Evolutionary conservation across 306 rosid genomes (phyloP).

Genomic region (Biancaea sappan): DNA sequence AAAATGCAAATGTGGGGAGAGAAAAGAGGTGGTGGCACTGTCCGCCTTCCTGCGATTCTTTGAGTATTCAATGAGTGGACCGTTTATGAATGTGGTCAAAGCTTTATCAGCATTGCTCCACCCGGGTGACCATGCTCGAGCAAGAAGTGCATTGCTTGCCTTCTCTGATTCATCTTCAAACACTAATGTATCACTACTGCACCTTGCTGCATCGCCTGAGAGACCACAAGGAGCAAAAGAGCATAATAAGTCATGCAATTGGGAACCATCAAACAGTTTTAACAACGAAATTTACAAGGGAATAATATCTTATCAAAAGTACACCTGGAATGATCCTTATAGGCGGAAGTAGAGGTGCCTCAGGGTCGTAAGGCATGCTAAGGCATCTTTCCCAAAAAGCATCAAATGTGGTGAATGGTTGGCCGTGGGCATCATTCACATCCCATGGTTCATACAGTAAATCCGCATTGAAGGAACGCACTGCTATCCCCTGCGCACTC

Average conservation of each 20-base stretch:
- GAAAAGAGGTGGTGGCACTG: slow-evolving; percentile 89
- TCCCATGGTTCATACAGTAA: slow-evolving; percentile 99
- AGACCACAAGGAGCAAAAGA: too few relatives aligned
- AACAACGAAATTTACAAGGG: not conserved
- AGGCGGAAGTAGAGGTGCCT: slow-evolving; percentile 97
- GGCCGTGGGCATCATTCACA: slow-evolving; percentile 80
- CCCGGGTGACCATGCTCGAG: slow-evolving; percentile 99
- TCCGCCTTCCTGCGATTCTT: slow-evolving; percentile 91
- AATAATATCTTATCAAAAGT: too few relatives aligned
- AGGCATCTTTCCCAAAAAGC: slow-evolving; percentile 98
- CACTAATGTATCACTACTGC: slow-evolving; percentile 56
- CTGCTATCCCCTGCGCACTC: slow-evolving; percentile 76
- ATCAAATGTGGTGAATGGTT: slow-evolving; percentile 82
- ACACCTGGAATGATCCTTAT: slow-evolving; percentile 91
- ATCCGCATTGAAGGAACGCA: slow-evolving; percentile 90
- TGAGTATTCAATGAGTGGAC: slow-evolving; percentile 82
- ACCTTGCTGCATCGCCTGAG: slow-evolving; percentile 81
- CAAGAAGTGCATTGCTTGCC: slow-evolving; percentile 97
- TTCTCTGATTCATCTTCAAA: slow-evolving; percentile 95
- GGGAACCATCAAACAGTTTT: slow-evolving; percentile 11
- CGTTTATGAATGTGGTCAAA: slow-evolving; percentile 76
- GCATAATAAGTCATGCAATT: not conserved
- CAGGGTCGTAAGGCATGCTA: slow-evolving; percentile 98
- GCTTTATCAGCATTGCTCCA: slow-evolving; percentile 98
- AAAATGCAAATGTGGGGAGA: slow-evolving; percentile 95